These are phyloP conservation scores for Aegilops longissima DNA, from an alignment of 176 grass and related monocot species.

Conservation along the genomic window DNA sequence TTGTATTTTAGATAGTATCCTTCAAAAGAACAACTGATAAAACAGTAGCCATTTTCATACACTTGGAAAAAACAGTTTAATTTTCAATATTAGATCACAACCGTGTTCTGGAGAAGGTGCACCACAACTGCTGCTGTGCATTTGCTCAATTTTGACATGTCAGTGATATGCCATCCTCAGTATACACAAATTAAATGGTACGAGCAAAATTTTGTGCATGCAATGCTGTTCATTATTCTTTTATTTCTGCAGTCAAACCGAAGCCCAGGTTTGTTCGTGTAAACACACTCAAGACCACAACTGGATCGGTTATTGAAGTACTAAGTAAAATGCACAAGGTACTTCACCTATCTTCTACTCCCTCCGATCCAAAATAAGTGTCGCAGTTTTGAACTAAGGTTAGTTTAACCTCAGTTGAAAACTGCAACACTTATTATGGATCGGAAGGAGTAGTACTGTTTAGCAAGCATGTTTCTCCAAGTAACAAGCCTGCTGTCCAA, in stretches of 20 bases:
- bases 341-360: constrained; percentile 24
- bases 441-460: not conserved
- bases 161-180: not conserved
- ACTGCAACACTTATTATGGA: too few species aligned
- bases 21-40: not conserved
- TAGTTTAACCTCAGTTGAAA: too few species aligned
- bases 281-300: constrained; percentile 76
- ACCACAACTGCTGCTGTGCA: not conserved
- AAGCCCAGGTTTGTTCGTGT: constrained; percentile 82
- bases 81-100: not conserved
- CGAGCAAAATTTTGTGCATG: not conserved
- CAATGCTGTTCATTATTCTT: constrained; percentile 18
- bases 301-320: constrained; percentile 66
- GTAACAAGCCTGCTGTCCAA: not conserved
- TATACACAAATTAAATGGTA: constrained; percentile 3
- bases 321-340: constrained; percentile 48
- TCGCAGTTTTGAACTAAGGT: too few species aligned
- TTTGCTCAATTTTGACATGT: constrained; percentile 21
- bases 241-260: constrained; percentile 56
- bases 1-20: not conserved
- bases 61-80: not conserved
- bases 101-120: not conserved
- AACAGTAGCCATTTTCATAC: not conserved
- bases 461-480: constrained; percentile 14
- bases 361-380: too few species aligned